Evolutionary conservation across 352 stramenopile genomes (phyloP).

Genomic region (Elongisporangium prolatum): DNA sequence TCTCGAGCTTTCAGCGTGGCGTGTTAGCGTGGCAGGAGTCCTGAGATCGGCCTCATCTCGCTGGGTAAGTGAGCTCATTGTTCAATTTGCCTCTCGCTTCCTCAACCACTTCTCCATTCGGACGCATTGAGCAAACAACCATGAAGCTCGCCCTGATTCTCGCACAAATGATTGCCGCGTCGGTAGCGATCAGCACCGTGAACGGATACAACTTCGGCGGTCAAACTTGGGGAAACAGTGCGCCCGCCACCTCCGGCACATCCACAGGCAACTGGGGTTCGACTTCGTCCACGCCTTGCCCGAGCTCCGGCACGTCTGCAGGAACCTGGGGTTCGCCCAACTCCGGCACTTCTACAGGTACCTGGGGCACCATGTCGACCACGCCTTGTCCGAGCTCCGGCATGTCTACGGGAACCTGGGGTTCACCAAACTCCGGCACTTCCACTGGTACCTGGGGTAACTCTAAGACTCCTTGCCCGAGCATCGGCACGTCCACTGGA

Average conservation of each 20-base stretch:
- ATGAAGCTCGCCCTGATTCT: not conserved
- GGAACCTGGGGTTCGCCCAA: too few relatives aligned
- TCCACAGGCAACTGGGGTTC: not conserved
- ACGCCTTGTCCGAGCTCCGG: not conserved
- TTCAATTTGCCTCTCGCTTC: not conserved
- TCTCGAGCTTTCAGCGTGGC: not conserved
- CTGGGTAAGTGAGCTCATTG: not conserved
- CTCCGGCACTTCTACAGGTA: not conserved
- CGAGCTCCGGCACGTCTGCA: not conserved
- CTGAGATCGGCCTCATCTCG: not conserved
- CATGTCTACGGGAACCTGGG: not conserved
- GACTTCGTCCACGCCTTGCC: not conserved
- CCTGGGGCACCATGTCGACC: not conserved
- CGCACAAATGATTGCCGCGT: not conserved
- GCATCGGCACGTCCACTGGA: not conserved
- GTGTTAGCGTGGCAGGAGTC: too few relatives aligned
- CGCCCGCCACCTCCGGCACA: not conserved
- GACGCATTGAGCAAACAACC: not conserved
- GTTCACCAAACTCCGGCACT: not conserved
- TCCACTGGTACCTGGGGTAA: too few relatives aligned
- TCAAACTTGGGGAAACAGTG: not conserved
- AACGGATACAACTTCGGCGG: not conserved
- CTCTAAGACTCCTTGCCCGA: not conserved
- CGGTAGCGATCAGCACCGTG: not conserved
- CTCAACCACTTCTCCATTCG: not conserved